Conservation (phyloP, 2,329 filamentous ascomycete genomes). For the Alternaria hordeiaustralica region DNA sequence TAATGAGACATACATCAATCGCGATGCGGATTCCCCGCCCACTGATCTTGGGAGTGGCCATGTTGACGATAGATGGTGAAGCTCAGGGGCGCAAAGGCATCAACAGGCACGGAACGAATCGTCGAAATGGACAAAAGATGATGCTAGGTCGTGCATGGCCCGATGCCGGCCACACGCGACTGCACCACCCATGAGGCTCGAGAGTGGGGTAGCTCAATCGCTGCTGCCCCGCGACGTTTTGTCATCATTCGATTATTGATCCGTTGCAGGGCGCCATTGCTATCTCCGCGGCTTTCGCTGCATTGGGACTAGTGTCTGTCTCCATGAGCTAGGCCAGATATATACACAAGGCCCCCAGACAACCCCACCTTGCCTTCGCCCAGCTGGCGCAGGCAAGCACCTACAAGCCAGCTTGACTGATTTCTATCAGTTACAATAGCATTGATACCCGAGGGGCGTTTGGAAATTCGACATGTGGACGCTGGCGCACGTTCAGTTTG, state of each 20-base stretch:
- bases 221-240: slow-evolving; percentile 16
- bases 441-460: neutral
- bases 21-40: slow-evolving; percentile 73
- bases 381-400: neutral
- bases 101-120: neutral
- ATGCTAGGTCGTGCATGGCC: neutral
- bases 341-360: neutral
- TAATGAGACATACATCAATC: slow-evolving; percentile 57
- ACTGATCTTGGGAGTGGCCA: slow-evolving; percentile 36
- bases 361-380: neutral
- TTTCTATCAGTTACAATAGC: neutral
- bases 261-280: neutral
- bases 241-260: slow-evolving; percentile 7
- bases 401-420: neutral
- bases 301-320: neutral
- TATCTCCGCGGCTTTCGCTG: neutral
- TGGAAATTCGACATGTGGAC: neutral
- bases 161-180: neutral
- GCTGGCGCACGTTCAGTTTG: neutral
- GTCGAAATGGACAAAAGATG: neutral
- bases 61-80: slow-evolving; percentile 5
- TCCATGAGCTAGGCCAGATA: neutral
- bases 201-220: slow-evolving; percentile 11
- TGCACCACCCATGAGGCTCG: neutral
- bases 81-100: neutral